These are phyloP conservation scores for Harringtonia lauricola DNA, from an alignment of 2,329 filamentous ascomycete species.

Conservation along the genomic window DNA sequence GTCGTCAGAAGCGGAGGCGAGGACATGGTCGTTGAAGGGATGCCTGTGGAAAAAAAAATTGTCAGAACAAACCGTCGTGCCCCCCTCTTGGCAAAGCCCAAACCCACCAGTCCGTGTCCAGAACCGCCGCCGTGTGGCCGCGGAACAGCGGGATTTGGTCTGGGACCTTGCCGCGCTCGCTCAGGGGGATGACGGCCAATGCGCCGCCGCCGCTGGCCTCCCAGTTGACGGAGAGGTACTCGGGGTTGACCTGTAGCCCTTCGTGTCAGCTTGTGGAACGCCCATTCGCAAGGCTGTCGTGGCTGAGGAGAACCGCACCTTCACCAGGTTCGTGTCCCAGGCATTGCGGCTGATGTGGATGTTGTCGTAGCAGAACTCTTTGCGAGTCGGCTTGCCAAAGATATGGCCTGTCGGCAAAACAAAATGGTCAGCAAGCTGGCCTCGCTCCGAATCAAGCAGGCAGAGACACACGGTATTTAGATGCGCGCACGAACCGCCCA, in stretches of 20 bases:
- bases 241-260: constrained; percentile 66
- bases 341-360: constrained; percentile 95
- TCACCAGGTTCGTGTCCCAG: constrained; percentile 97
- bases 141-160: constrained; percentile 92
- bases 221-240: constrained; percentile 97
- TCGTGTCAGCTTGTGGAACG: constrained; percentile 5
- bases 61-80: background rate
- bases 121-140: constrained; percentile 87
- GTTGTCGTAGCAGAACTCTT: constrained; percentile 98
- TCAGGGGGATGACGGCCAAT: constrained; percentile 87
- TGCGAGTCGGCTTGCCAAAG: constrained; percentile 89
- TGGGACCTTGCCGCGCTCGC: constrained; percentile 81
- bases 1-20: constrained; percentile 92
- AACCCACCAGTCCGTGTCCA: constrained; percentile 86
- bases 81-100: constrained; percentile 16
- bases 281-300: background rate
- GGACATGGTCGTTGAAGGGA: constrained; percentile 87
- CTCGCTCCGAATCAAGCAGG: background rate
- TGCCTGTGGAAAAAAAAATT: constrained; percentile 59
- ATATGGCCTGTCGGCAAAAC: constrained; percentile 63
- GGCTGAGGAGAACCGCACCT: constrained; percentile 45
- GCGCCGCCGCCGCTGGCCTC: constrained; percentile 91
- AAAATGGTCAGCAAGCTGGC: background rate
- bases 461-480: constrained; percentile 50
- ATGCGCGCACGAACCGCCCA: constrained; percentile 56